These are phyloP conservation scores for Coccinonectria pachysandricola DNA, from an alignment of 2,329 filamentous ascomycete species.

Conservation along the genomic window DNA sequence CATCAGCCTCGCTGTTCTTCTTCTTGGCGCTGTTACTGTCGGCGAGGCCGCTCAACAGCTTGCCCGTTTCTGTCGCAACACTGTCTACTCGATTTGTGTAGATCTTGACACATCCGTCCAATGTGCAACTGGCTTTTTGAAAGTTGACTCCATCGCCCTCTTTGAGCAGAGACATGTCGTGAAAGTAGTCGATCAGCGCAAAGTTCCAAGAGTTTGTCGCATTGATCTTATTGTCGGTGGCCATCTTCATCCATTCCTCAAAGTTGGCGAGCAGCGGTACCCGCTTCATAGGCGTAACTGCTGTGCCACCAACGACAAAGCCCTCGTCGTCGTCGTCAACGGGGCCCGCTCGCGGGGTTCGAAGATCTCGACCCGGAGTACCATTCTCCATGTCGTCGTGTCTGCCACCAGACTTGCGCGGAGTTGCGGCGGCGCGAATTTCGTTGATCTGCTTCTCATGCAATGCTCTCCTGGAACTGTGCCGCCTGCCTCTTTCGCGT, in stretches of 20 bases:
- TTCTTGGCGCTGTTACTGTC: slow-evolving; percentile 75
- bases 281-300: slow-evolving; percentile 90
- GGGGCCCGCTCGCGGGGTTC: slow-evolving; percentile 36
- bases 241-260: slow-evolving; percentile 99
- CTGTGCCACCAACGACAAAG: slow-evolving; percentile 58
- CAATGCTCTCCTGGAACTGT: slow-evolving; percentile 77
- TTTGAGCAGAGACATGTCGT: slow-evolving; percentile 95
- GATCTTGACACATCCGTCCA: slow-evolving; percentile 98
- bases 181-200: slow-evolving; percentile 98
- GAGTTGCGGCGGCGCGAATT: slow-evolving; percentile 63
- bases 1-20: slow-evolving; percentile 53
- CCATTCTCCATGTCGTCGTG: slow-evolving; percentile 49
- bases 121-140: slow-evolving; percentile 92
- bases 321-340: slow-evolving; percentile 42
- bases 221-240: slow-evolving; percentile 98
- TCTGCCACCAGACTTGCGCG: slow-evolving; percentile 51
- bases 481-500: slow-evolving; percentile 76
- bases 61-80: slow-evolving; percentile 93
- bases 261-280: slow-evolving; percentile 95
- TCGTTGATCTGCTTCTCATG: slow-evolving; percentile 90
- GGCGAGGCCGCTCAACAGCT: slow-evolving; percentile 83
- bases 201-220: slow-evolving; percentile 99
- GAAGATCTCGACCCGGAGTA: slow-evolving; percentile 44
- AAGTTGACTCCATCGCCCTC: slow-evolving; percentile 98
- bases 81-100: slow-evolving; percentile 98